Percentiles rank a stretch among this genome's conserved stretches.
Conservation (phyloP, 2,329 filamentous ascomycete species). For the Phialophora tarda region DNA sequence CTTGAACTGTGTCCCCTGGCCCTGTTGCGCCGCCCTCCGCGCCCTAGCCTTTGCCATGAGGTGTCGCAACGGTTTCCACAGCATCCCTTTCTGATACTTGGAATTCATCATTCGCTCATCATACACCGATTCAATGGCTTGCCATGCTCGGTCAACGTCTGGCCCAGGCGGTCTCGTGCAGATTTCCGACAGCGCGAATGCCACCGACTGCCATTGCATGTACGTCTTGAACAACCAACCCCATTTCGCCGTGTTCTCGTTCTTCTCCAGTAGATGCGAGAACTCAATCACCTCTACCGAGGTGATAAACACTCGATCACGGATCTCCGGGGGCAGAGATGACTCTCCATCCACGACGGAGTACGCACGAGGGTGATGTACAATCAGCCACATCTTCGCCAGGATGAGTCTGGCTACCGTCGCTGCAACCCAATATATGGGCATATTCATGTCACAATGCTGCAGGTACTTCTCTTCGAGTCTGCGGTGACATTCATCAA, state of each 20-base stretch:
- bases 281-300: constrained; percentile 78
- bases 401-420: constrained; percentile 73
- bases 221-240: constrained; percentile 69
- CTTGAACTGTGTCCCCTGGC: constrained; percentile 1
- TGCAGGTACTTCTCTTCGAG: constrained; percentile 62
- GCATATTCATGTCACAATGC: constrained; percentile 57
- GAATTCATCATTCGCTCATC: constrained; percentile 44
- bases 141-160: constrained; percentile 66
- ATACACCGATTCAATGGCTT: constrained; percentile 58
- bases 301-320: constrained; percentile 72
- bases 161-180: constrained; percentile 63
- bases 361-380: constrained; percentile 69
- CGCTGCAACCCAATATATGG: constrained; percentile 70
- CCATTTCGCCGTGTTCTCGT: constrained; percentile 67
- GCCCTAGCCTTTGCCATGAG: constrained; percentile 64
- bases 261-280: constrained; percentile 67
- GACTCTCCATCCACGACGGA: constrained; percentile 61
- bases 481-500: constrained; percentile 60
- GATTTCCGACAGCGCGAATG: constrained; percentile 65
- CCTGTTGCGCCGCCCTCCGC: constrained; percentile 57
- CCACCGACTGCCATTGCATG: constrained; percentile 69
- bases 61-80: constrained; percentile 68
- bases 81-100: constrained; percentile 58
- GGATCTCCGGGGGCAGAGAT: constrained; percentile 65
- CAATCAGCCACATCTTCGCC: constrained; percentile 77